phyloP scores from a whole-genome alignment of 495 filamentous ascomycete genomes.

The Bathelium albidoporum region DNA sequence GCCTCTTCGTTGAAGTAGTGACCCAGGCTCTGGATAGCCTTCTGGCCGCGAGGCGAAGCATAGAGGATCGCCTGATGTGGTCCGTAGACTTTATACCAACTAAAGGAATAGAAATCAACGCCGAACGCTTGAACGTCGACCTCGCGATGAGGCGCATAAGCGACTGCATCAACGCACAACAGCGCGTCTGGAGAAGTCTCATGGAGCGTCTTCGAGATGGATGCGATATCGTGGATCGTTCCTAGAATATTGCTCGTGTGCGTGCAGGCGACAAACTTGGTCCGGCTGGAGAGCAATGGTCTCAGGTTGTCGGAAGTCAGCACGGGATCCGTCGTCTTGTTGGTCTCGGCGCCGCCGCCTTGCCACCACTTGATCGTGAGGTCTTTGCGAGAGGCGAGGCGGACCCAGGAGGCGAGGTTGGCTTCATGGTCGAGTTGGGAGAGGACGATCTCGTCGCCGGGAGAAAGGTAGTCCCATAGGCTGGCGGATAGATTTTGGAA shows the following conservation, averaged over 20 bases:
- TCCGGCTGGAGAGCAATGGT: constrained; percentile 46
- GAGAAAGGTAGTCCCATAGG: constrained; percentile 40
- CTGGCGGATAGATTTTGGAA: constrained; percentile 58
- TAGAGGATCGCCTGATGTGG: constrained; percentile 63
- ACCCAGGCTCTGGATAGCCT: constrained; percentile 43
- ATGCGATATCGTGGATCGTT: constrained; percentile 52
- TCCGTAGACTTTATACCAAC: constrained; percentile 51
- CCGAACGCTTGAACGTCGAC: constrained; percentile 56
- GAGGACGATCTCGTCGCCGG: constrained; percentile 52
- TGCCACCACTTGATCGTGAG: constrained; percentile 59
- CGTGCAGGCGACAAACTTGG: constrained; percentile 56
- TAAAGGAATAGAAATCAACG: constrained; percentile 66
- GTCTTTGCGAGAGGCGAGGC: constrained; percentile 45
- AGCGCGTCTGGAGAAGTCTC: constrained; percentile 34
- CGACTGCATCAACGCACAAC: constrained; percentile 52
- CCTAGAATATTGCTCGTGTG: constrained; percentile 64
- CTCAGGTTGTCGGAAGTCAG: constrained; percentile 44
- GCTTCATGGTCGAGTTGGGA: constrained; percentile 64
- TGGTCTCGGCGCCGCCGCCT: constrained; percentile 19
- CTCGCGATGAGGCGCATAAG: constrained; percentile 57
- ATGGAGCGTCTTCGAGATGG: constrained; percentile 45
- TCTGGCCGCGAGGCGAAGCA: constrained; percentile 40
- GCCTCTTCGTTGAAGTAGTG: constrained; percentile 52
- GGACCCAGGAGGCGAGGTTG: constrained; percentile 58
- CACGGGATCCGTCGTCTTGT: constrained; percentile 38